These are phyloP conservation scores for Colletotrichum chlorophyti DNA, from an alignment of 2,329 filamentous ascomycete species.

Conservation along the genomic window DNA sequence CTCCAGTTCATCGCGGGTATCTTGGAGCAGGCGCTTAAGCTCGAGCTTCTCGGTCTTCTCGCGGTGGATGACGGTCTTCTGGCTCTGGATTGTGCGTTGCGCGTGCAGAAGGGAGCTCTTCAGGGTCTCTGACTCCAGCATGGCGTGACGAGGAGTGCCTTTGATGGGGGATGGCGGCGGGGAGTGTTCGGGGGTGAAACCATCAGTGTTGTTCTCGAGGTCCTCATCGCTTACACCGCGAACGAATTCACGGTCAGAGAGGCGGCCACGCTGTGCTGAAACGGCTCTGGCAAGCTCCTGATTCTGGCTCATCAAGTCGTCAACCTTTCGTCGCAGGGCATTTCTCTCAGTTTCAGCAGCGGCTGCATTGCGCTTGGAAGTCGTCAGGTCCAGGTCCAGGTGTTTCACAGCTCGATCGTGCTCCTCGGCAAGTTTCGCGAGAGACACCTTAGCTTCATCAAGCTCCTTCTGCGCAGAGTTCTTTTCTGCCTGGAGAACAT, in stretches of 20 bases:
- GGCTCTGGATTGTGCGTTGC: slow-evolving; percentile 93
- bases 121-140: slow-evolving; percentile 93
- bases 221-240: slow-evolving; percentile 67
- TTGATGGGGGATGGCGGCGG: slow-evolving; percentile 91
- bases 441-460: slow-evolving; percentile 83
- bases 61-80: slow-evolving; percentile 92
- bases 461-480: slow-evolving; percentile 81
- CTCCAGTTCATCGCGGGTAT: slow-evolving; percentile 90
- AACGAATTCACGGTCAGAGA: slow-evolving; percentile 68
- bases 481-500: slow-evolving; percentile 76
- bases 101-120: slow-evolving; percentile 94
- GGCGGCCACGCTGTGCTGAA: slow-evolving; percentile 72
- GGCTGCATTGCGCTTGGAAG: slow-evolving; percentile 79
- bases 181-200: slow-evolving; percentile 84
- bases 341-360: slow-evolving; percentile 80
- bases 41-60: slow-evolving; percentile 99
- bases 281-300: slow-evolving; percentile 88
- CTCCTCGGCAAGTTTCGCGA: slow-evolving; percentile 83
- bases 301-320: slow-evolving; percentile 88
- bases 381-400: slow-evolving; percentile 87
- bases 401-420: slow-evolving; percentile 78
- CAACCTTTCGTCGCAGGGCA: slow-evolving; percentile 83
- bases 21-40: slow-evolving; percentile 91
- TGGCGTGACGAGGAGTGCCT: slow-evolving; percentile 85
- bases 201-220: slow-evolving; percentile 69